phyloP scores from a whole-genome alignment of 108 stramenopile genomes.

The Nitzschia sp. region DNA sequence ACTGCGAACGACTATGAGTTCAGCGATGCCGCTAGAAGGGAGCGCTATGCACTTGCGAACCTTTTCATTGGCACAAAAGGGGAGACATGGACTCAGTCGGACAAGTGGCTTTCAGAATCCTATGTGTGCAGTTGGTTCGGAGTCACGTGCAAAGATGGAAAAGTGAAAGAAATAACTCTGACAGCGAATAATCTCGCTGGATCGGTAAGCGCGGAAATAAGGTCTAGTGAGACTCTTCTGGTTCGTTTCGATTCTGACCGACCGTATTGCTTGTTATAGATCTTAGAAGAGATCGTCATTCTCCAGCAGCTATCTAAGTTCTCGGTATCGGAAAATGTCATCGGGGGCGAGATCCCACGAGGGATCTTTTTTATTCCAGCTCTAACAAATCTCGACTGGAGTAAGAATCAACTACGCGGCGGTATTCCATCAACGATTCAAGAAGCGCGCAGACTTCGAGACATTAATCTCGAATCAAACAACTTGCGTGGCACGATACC shows the following conservation, averaged over 20 bases:
- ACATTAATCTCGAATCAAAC: constrained; percentile 26
- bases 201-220: constrained; percentile 17
- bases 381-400: constrained; percentile 18
- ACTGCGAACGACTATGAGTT: constrained; percentile 26
- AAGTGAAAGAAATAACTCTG: constrained; percentile 4
- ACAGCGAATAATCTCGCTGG: constrained; percentile 19
- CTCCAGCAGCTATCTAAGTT: constrained; percentile 16
- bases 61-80: constrained; percentile 24
- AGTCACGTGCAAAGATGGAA: constrained; percentile 14
- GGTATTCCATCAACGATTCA: constrained; percentile 31
- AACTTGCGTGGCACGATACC: constrained; percentile 30
- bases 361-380: constrained; percentile 15
- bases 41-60: constrained; percentile 29
- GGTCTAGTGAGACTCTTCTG: background rate
- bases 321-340: constrained; percentile 14
- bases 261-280: constrained; percentile 2
- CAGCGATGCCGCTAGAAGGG: constrained; percentile 7
- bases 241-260: background rate
- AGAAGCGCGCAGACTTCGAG: constrained; percentile 12
- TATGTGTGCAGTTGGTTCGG: constrained; percentile 41
- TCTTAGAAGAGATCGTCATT: constrained; percentile 25
- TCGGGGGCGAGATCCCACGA: constrained; percentile 28
- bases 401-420: constrained; percentile 40
- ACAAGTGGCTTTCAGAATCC: constrained; percentile 17
- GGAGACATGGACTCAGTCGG: constrained; percentile 7